A percentile compares a stretch with the other conserved stretches of the same genome.
phyloP scores from a whole-genome alignment of 495 filamentous ascomycete species.

The Poronia punctata region DNA sequence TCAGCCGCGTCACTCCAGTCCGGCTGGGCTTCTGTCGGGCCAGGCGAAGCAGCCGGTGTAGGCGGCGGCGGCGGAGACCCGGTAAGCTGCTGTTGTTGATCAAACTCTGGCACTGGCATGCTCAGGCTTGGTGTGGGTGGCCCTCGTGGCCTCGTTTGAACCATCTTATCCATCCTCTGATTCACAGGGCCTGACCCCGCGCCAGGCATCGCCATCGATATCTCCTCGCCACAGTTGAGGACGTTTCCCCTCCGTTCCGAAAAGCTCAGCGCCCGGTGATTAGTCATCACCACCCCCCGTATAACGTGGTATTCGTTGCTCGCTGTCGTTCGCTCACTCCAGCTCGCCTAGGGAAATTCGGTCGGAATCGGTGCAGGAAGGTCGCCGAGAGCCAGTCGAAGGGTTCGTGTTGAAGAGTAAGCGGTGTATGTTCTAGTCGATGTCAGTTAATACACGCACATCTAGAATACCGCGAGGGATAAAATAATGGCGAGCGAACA shows the following conservation, averaged over 20 bases:
- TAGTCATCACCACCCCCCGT: conserved; percentile 10
- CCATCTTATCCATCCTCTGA: conserved; percentile 41
- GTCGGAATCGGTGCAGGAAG: no score
- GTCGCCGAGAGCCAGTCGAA: background rate
- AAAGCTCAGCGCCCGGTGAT: conserved; percentile 33
- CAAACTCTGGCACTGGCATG: conserved; percentile 49
- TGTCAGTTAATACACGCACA: conserved; percentile 1
- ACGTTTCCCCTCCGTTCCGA: conserved; percentile 38
- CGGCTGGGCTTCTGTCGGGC: conserved; percentile 43
- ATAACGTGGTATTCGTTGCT: background rate
- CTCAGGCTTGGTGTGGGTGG: conserved; percentile 53
- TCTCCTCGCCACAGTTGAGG: conserved; percentile 33
- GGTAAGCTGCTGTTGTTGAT: conserved; percentile 38
- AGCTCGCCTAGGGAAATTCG: no score
- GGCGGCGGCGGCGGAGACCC: conserved; percentile 51
- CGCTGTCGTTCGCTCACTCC: conserved; percentile 6
- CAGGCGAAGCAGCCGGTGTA: conserved; percentile 50
- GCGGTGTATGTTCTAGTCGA: background rate
- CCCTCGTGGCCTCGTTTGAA: conserved; percentile 39
- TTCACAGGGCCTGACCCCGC: conserved; percentile 21
- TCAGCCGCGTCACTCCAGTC: conserved; percentile 48
- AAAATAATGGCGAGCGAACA: background rate
- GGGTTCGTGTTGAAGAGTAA: background rate
- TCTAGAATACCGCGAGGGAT: background rate
- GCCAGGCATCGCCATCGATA: conserved; percentile 36